A percentile compares a stretch with the other conserved stretches of the same genome.
Conservation (phyloP, 208 protist species). For the Tritrichomonas foetus region DNA sequence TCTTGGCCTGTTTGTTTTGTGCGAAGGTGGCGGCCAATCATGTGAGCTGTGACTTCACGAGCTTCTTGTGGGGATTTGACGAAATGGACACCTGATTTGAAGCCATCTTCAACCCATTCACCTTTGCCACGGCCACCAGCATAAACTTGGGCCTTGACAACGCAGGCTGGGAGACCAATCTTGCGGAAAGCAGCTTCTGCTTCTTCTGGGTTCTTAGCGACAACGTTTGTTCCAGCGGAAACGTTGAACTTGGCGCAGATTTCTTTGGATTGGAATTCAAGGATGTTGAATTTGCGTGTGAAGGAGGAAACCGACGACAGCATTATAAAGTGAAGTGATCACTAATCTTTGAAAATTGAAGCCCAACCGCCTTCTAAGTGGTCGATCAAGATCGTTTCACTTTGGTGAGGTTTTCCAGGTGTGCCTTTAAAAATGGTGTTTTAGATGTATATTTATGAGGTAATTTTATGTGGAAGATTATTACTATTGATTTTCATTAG, state of each 20-base stretch:
- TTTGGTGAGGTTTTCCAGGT: too few relatives aligned
- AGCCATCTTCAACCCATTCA: conserved; percentile 83
- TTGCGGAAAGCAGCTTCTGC: background rate
- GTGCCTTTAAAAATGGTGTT: too few relatives aligned
- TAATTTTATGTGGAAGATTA: too few relatives aligned
- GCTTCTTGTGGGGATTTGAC: conserved; percentile 66
- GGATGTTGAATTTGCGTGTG: background rate
- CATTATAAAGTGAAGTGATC: conserved; percentile 26
- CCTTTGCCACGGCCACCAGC: conserved; percentile 96
- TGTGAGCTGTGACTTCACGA: conserved; percentile 73
- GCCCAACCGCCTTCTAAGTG: too few relatives aligned
- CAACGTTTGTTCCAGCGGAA: background rate
- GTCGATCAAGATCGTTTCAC: too few relatives aligned
- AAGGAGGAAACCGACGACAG: background rate
- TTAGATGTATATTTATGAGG: too few relatives aligned
- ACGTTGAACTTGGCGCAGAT: background rate
- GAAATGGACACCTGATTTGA: conserved; percentile 74
- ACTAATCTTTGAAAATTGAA: background rate
- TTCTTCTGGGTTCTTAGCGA: background rate
- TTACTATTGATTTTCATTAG: too few relatives aligned
- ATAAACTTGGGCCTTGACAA: conserved; percentile 70
- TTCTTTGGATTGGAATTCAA: conserved; percentile 7
- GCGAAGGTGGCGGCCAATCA: conserved; percentile 91
- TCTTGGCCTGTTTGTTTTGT: conserved; percentile 95
- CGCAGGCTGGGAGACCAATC: conserved; percentile 42